Evolutionary conservation across 2,329 filamentous ascomycete genomes (phyloP).

Genomic region (Sphaceloma murrayae): DNA sequence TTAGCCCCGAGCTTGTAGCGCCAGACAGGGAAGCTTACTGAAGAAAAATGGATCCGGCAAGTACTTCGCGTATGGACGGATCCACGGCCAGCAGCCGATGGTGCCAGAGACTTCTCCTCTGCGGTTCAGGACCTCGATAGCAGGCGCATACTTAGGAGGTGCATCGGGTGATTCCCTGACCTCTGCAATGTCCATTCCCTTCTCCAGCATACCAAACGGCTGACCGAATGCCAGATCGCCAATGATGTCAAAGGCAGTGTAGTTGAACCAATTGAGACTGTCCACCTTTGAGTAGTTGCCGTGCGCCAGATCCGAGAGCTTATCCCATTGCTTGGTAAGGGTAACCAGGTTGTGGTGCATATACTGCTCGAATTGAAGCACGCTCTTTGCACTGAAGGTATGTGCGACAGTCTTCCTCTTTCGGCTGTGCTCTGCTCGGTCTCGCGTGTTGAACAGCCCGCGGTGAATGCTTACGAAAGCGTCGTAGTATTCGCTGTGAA

Average conservation of each 20-base stretch:
- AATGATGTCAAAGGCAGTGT: conserved; percentile 51
- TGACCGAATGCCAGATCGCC: conserved; percentile 60
- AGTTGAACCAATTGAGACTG: conserved; percentile 73
- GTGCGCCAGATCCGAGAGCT: conserved; percentile 44
- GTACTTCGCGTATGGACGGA: conserved; percentile 73
- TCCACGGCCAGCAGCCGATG: conserved; percentile 60
- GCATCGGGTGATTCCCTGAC: conserved; percentile 53
- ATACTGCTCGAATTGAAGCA: conserved; percentile 80
- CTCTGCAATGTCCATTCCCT: conserved; percentile 67
- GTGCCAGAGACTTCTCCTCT: conserved; percentile 74
- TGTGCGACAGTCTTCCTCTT: conserved; percentile 85
- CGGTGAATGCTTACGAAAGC: conserved; percentile 80
- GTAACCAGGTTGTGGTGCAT: conserved; percentile 69
- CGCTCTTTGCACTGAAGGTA: conserved; percentile 73
- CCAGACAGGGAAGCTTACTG: conserved; percentile 19
- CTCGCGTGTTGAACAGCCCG: conserved; percentile 81
- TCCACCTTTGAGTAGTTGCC: conserved; percentile 56
- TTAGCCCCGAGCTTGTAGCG: neutral
- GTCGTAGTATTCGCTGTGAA: conserved; percentile 69
- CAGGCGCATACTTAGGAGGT: conserved; percentile 59
- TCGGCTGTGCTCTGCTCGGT: conserved; percentile 70
- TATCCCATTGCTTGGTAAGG: conserved; percentile 65
- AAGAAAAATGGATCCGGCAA: conserved; percentile 75
- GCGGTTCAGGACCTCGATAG: conserved; percentile 81
- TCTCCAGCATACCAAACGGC: conserved; percentile 73